Evolutionary conservation across 208 protist genomes (phyloP).

Genomic region (Leptomonas seymouri): DNA sequence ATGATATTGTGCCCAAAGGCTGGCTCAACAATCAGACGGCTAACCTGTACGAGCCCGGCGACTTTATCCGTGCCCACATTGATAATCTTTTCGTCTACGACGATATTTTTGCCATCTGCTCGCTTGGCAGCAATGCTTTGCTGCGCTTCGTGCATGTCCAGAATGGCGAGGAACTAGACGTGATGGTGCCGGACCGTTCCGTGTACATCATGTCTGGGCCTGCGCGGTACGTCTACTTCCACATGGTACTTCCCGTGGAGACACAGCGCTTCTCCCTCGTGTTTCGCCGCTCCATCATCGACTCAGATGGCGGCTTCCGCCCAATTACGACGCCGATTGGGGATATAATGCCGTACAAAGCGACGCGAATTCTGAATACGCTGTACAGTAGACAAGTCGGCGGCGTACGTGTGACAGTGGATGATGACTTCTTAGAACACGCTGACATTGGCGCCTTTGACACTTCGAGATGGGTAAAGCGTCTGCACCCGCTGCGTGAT

Average conservation of each 20-base stretch:
- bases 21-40: constrained; percentile 91
- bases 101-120: constrained; percentile 88
- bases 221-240: constrained; percentile 89
- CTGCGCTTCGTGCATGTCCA: constrained; percentile 89
- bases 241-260: constrained; percentile 90
- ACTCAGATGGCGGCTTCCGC: constrained; percentile 84
- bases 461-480: constrained; percentile 83
- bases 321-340: constrained; percentile 65
- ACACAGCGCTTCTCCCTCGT: constrained; percentile 87
- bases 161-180: constrained; percentile 87
- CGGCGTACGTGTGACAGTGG: constrained; percentile 73
- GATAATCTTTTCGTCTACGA: constrained; percentile 93
- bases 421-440: constrained; percentile 81
- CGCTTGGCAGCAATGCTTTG: constrained; percentile 77
- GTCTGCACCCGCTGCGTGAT: constrained; percentile 77
- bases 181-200: constrained; percentile 82
- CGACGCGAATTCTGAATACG: constrained; percentile 86
- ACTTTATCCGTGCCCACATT: constrained; percentile 91
- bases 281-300: constrained; percentile 86
- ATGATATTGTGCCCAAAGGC: constrained; percentile 66
- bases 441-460: constrained; percentile 86
- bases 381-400: constrained; percentile 86
- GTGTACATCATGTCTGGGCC: constrained; percentile 90
- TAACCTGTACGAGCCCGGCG: constrained; percentile 88
- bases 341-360: constrained; percentile 81